Evolutionary conservation across 495 filamentous ascomycete species (phyloP).

Genomic region (Alectoria sarmentosa): DNA sequence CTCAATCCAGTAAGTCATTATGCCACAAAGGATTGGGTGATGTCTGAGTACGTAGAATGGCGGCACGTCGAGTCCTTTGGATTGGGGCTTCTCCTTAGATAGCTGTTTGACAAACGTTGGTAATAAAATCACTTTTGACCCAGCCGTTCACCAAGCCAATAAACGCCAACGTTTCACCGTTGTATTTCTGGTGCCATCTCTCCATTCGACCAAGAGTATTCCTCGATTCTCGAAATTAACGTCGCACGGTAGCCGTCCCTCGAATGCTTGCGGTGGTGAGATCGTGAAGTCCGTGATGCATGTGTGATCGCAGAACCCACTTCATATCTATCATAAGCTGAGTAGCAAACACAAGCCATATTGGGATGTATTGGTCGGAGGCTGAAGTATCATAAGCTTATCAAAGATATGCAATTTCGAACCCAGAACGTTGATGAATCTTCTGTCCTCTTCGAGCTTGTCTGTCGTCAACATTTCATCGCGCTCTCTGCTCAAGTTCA

Average conservation of each 20-base stretch:
- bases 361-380: neutral
- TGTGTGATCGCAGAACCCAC: neutral
- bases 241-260: neutral
- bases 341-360: neutral
- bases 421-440: neutral
- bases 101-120: neutral
- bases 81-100: no score
- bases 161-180: neutral
- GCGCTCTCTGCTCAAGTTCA: neutral
- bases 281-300: neutral
- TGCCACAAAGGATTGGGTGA: neutral
- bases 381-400: neutral
- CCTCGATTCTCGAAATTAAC: no score
- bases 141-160: neutral
- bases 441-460: neutral
- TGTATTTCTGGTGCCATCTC: neutral
- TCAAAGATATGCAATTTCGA: neutral
- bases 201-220: neutral
- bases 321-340: neutral
- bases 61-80: neutral
- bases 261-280: neutral
- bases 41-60: neutral
- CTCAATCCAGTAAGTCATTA: neutral
- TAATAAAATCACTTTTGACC: neutral
- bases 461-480: neutral